These are phyloP conservation scores for Chrysanthemum seticuspe DNA, from an alignment of 129 eudicot species.

Conservation along the genomic window DNA sequence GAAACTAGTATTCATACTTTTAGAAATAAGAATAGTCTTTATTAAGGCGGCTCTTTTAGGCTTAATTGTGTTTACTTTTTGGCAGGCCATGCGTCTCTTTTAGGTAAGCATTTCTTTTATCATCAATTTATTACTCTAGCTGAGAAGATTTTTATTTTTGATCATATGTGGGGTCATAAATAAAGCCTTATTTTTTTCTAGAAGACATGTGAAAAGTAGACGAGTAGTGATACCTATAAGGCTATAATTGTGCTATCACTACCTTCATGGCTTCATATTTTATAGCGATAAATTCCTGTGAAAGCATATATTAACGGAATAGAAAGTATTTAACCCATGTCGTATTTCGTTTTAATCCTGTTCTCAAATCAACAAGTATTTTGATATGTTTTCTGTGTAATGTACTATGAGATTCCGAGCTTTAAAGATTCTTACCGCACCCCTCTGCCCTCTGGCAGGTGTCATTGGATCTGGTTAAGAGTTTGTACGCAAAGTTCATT, in stretches of 20 bases:
- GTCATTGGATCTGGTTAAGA: conserved; percentile 87
- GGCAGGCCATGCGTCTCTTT: conserved; percentile 97
- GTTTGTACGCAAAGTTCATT: conserved; percentile 89
- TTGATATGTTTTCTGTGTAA: no score
- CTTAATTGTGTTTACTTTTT: not conserved
- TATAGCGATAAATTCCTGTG: not conserved
- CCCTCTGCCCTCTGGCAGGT: conserved; percentile 47
- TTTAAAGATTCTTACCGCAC: not conserved
- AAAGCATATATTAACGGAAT: not conserved
- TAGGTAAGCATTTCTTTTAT: conserved; percentile 46
- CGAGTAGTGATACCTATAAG: not conserved
- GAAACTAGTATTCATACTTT: not conserved
- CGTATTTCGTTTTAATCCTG: no score
- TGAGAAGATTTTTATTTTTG: not conserved
- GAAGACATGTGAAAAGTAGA: conserved; percentile 6
- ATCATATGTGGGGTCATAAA: not conserved
- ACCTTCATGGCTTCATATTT: not conserved
- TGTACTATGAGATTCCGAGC: no score
- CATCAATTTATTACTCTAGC: not conserved
- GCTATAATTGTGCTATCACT: conserved; percentile 14
- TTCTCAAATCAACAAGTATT: no score
- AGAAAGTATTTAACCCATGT: no score
- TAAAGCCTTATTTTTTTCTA: conserved; percentile 16
- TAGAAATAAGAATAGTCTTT: not conserved
- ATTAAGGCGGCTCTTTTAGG: not conserved